Base-by-base conservation (phyloP, 164 flowering plant genomes). In the Umbellularia californica region DNA sequence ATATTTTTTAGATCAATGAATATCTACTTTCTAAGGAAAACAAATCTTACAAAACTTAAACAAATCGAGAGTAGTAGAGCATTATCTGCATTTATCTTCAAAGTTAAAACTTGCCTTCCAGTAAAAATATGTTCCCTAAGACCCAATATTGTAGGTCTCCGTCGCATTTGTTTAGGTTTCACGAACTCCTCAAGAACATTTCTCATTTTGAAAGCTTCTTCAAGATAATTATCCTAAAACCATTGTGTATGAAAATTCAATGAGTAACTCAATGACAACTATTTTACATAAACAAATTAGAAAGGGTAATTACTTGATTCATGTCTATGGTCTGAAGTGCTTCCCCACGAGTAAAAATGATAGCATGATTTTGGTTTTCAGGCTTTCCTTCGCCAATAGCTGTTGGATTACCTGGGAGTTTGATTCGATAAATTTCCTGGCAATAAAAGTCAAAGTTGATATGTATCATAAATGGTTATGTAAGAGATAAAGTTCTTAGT, bases 281-380 rank as follows among this genome's bases (percentile, higher is more conserved):
- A 28, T 52, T 72, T 30, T 25, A 60, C 60, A 22, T 80, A 25
- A 55, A 74, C 14, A 20, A 60, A 22, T 70, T 23, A 55, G n/a
- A 50, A 69, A 35, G 63, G 65, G 50, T 27, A 12, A 41, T 33
- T 68, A 80, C 85, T 81, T 82, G 85, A 80, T 95, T 95, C 99
- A 95, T 95, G 85, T 95, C 99, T 79, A 95, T 95, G 70, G 99
- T 90, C 82, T 93, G 99, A 65, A 95, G 86, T 68, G 99, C 99
- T 84, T 95, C 97, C 69, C 99, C 99, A 73, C 98, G 98, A 79
- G 99, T 93, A 77, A 95, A 95, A 71, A 95, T 89, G 72, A 95
- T 85, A 22, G 99, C 99, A 88, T 95, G 99, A 80, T 95, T 95
- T 82, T 95, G 99, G 82, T 95, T 95, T 84, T 95, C 99, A 71